Evolutionary conservation across 2,329 filamentous ascomycete genomes (phyloP), one percentile per base, ranked within the genome.

Genomic region (Fusarium domesticum): DNA sequence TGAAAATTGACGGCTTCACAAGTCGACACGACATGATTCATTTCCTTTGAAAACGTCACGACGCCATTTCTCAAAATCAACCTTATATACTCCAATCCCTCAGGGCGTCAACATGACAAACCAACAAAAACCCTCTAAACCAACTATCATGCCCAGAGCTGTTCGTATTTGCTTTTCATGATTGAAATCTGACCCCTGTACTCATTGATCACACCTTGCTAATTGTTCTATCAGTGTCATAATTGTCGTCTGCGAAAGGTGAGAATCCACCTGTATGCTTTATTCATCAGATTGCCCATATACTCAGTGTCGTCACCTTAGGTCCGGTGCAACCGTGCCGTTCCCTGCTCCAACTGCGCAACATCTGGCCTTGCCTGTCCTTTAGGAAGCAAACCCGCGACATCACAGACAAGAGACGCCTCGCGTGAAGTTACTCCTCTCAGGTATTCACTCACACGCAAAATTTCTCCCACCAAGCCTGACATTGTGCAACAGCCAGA

Each of bases 321-420:
- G 39, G 39, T 42, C 16, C 39, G 39, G 10, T 42, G 39, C 20
- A 42, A 35, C 14, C 39, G 39, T 25, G 23, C 23, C 28, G 32
- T 18, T n/a, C 39, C 39, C 14, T 42, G 39, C 32, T 42, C 39
- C 16, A 42, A 42, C 33, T 42, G 39, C 19, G 30, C 16, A 28
- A 42, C 39, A 33, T 35, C 39, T 3, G 39, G 39, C 7, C 14
- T 42, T 18, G 20, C 39, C 3, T 42, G 39, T 35, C 33, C 32
- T 8, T 6, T 42, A 12, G 20, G 28, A 15, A 18, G 12, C 10
- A 28, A 25, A 28, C 35, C 39, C 11, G 28, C 20, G 18, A 32
- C 15, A 8, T 34, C 23, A 7, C 32, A 19, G 14, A 8, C 23
- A 28, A 28, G 23, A 12, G 23, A 28, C 14, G 23, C 14, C 4